phyloP scores from a whole-genome alignment of 2,329 filamentous ascomycete genomes.

The Fusarium torulosum region DNA sequence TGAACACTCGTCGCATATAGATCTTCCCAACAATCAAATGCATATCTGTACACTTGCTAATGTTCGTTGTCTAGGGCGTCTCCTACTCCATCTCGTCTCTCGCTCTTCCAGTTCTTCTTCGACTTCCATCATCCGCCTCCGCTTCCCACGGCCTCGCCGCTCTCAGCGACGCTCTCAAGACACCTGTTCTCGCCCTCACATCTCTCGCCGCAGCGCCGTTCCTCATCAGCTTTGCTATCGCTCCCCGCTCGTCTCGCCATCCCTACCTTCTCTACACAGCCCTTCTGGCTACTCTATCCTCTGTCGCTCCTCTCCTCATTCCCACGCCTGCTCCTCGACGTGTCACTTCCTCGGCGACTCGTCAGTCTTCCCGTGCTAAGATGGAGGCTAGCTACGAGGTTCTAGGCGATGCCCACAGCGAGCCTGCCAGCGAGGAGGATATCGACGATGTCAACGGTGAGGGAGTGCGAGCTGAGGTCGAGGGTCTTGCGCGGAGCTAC shows the following conservation, averaged over 20 bases:
- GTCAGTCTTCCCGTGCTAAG: constrained; percentile 55
- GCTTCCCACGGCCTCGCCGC: constrained; percentile 78
- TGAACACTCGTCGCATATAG: constrained; percentile 1
- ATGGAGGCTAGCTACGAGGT: constrained; percentile 82
- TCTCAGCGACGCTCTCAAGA: constrained; percentile 72
- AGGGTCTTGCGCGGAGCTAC: constrained; percentile 67
- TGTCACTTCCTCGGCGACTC: constrained; percentile 47
- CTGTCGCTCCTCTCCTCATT: constrained; percentile 63
- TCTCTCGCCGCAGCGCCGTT: constrained; percentile 78
- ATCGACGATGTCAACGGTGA: constrained; percentile 70
- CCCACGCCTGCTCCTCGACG: constrained; percentile 53
- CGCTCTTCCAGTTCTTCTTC: constrained; percentile 82
- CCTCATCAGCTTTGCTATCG: constrained; percentile 81
- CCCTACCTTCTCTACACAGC: constrained; percentile 92
- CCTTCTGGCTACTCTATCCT: constrained; percentile 73
- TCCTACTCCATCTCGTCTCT: constrained; percentile 86
- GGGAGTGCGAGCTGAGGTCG: constrained; percentile 69
- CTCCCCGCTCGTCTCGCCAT: constrained; percentile 80
- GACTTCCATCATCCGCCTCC: constrained; percentile 79
- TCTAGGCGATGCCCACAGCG: constrained; percentile 66
- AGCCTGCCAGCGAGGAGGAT: constrained; percentile 65
- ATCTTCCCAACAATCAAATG: background rate
- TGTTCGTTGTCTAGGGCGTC: constrained; percentile 73
- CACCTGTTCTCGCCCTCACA: constrained; percentile 75
- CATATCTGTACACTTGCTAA: constrained; percentile 28